Percentiles rank a stretch among this genome's conserved stretches.
Evolutionary conservation across 208 protist genomes (phyloP).

Genomic region (Wallacemonas sp.): DNA sequence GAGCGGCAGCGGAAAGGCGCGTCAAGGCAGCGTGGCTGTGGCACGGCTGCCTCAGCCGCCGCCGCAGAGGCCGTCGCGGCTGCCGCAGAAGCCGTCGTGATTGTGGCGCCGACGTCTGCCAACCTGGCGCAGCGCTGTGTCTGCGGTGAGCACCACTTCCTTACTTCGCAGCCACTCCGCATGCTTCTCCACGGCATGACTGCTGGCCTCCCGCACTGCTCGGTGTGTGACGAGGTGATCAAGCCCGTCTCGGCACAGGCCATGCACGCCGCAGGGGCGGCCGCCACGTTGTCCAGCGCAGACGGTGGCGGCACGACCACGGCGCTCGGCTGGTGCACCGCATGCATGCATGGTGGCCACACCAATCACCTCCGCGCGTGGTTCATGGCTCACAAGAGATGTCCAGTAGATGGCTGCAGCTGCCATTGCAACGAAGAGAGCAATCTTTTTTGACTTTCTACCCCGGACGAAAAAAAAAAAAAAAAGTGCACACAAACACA

Average conservation of each 20-base stretch:
- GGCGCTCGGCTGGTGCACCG: constrained; percentile 73
- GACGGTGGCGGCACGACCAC: constrained; percentile 19
- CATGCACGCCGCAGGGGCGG: constrained; percentile 9
- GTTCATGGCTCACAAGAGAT: constrained; percentile 73
- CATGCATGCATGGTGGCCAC: constrained; percentile 85
- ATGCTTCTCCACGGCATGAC: constrained; percentile 13
- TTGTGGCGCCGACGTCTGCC: not conserved
- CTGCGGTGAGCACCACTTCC: constrained; percentile 29
- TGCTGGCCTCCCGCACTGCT: constrained; percentile 27
- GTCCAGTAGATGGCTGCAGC: constrained; percentile 66
- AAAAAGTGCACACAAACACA: not conserved
- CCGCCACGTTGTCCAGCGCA: not conserved
- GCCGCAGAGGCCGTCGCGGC: constrained; percentile 4
- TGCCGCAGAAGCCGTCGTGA: not conserved
- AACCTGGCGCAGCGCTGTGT: constrained; percentile 18
- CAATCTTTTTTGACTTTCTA: constrained; percentile 38
- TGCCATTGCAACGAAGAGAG: constrained; percentile 76
- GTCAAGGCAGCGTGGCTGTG: not conserved
- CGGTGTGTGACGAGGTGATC: constrained; percentile 43
- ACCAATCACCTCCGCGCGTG: constrained; percentile 73
- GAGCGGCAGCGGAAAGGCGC: not conserved
- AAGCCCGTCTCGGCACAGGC: constrained; percentile 19
- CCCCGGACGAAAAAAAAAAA: not conserved
- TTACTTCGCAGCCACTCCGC: constrained; percentile 14
- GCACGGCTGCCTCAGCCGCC: constrained; percentile 1